Conservation (phyloP, 768 basidiomycete species). For the Podaxis mareebaensis region DNA sequence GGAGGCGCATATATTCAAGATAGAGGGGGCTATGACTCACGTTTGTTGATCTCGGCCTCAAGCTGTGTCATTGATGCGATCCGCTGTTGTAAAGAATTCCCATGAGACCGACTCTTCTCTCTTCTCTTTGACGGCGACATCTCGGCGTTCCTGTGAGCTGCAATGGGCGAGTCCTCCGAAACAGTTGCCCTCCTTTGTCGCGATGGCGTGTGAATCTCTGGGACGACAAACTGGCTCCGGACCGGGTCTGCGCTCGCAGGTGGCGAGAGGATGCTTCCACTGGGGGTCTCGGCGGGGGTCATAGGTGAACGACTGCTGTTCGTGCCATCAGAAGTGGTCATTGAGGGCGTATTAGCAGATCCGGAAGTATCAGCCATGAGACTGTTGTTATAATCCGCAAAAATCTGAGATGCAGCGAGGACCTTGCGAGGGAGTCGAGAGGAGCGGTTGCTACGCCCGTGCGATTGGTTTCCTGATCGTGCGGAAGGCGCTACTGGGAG, state of each 20-base stretch:
- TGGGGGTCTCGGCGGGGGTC: constrained; percentile 9
- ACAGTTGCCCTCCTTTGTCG: constrained; percentile 65
- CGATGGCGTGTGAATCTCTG: constrained; percentile 43
- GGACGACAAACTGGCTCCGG: constrained; percentile 29
- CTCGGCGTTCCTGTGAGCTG: constrained; percentile 36
- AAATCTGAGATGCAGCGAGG: constrained; percentile 71
- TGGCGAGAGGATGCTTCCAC: constrained; percentile 11
- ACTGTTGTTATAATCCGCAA: constrained; percentile 47
- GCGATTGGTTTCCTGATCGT: constrained; percentile 44
- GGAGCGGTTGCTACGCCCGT: constrained; percentile 41
- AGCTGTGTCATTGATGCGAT: constrained; percentile 68
- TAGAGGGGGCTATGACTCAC: constrained; percentile 39
- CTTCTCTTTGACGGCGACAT: constrained; percentile 65
- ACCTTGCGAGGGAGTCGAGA: constrained; percentile 63
- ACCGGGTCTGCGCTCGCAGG: constrained; percentile 14
- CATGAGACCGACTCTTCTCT: constrained; percentile 61
- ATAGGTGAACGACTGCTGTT: constrained; percentile 22
- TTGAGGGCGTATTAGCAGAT: constrained; percentile 27
- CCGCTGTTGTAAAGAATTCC: constrained; percentile 59
- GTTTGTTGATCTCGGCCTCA: constrained; percentile 62
- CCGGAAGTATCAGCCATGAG: constrained; percentile 30
- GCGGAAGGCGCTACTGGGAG: constrained; percentile 58
- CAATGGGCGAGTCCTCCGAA: constrained; percentile 61
- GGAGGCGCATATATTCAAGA: not conserved
- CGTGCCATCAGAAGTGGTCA: constrained; percentile 27